Evolutionary conservation across 2,329 filamentous ascomycete genomes (phyloP).

Genomic region (Magnaporthales sp.): DNA sequence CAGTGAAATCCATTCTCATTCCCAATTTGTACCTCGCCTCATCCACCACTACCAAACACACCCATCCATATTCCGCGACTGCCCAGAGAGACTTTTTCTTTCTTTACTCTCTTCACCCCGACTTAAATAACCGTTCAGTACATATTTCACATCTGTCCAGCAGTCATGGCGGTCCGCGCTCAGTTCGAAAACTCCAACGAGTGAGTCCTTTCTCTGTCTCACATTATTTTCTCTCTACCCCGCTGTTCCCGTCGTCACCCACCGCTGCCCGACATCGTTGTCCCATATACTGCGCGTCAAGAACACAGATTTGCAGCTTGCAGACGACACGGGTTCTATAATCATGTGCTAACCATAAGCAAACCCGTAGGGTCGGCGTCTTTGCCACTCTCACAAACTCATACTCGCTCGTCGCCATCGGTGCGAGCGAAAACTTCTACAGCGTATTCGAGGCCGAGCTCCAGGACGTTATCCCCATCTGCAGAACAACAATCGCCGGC

Average conservation of each 20-base stretch:
- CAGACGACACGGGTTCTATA: neutral
- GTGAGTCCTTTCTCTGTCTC: constrained; percentile 40
- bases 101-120: no score
- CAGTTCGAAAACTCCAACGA: constrained; percentile 90
- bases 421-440: constrained; percentile 98
- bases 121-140: neutral
- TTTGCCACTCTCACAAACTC: constrained; percentile 96
- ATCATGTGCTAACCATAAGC: neutral
- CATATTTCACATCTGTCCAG: neutral
- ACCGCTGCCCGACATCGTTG: constrained; percentile 11
- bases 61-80: neutral
- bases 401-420: constrained; percentile 88
- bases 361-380: constrained; percentile 69
- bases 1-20: neutral
- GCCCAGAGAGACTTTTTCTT: neutral
- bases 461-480: constrained; percentile 94
- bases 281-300: neutral
- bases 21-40: neutral
- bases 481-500: constrained; percentile 91
- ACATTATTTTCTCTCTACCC: constrained; percentile 11
- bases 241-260: constrained; percentile 7
- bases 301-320: neutral
- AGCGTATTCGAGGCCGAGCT: constrained; percentile 97
- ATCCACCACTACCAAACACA: neutral
- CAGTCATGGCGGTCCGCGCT: constrained; percentile 57